Evolutionary conservation across 1,284 basidiomycete species (phyloP), one percentile per base, ranked within the genome.

Genomic region (Tylopilus orsonianus): DNA sequence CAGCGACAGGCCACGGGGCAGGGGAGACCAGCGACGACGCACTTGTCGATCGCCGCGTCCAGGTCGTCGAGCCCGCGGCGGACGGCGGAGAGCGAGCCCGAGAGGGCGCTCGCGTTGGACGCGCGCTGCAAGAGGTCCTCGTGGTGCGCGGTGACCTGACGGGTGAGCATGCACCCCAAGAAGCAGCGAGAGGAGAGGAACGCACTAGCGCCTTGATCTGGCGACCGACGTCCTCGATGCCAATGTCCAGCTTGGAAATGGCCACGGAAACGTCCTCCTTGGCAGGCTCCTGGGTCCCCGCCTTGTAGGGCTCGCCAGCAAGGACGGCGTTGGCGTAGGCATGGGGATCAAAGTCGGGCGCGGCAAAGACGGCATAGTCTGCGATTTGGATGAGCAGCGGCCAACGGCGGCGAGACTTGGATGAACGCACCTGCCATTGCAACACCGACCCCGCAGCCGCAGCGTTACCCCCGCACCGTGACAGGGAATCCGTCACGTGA

Each of bases 311-410:
- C 56, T 90, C 85, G 22, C 89, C 87, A 9, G 90, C 84, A 19
- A 96, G 77, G 44, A 94, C 79, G 16, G 90, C 83, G 65, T 93
- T 93, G 5, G 93, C 92, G 64, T 94, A 95, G 46, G 89, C 85
- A 64, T 91, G 87, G 14, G 91, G 78, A 64, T 94, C 86, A 66
- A 96, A 97, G 35, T 81, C 74, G 6, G 82, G 67, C 43, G 66
- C 71, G 19, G 84, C 74, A 59, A 92, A 93, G 35, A 81, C 74
- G n/a, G 80, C 61, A 61, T 88, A 86, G 52, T 89, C 85, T 80
- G 24, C 8, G 5, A 3, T 12, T 22, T 23, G 20, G 20, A 4
- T 42, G n/a, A 39, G 10, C 4, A 34, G 20, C 5, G 3, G 24
- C 14, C 14, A 22, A 48, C 20, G 16, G n/a, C 16, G 14, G 41